Percentiles rank a stretch among this genome's conserved stretches.
These are phyloP conservation scores for Stagonosporopsis tanaceti DNA, from an alignment of 2,329 filamentous ascomycete species.

Conservation along the genomic window DNA sequence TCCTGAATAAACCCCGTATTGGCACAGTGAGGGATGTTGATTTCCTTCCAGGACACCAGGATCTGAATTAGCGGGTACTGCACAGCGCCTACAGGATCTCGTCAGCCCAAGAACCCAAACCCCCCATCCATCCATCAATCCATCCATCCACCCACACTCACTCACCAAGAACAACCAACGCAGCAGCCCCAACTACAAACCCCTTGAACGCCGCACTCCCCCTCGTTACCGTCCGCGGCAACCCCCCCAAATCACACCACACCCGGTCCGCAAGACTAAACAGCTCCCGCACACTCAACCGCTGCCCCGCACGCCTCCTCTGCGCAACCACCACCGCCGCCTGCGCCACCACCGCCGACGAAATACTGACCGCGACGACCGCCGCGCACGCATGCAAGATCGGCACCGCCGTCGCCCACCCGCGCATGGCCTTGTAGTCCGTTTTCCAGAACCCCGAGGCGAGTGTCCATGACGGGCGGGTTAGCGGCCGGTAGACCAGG, in stretches of 20 bases:
- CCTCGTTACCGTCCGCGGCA: not conserved
- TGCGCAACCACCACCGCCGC: slow-evolving; percentile 25
- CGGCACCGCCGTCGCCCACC: slow-evolving; percentile 14
- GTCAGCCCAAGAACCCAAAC: not conserved
- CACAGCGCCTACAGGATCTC: not conserved
- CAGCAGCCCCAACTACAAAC: not conserved
- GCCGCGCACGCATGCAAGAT: slow-evolving; percentile 18
- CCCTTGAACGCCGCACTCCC: not conserved
- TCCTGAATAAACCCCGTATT: not conserved
- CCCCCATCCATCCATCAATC: no score
- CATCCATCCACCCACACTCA: not conserved
- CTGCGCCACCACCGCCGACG: slow-evolving; percentile 24
- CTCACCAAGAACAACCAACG: not conserved
- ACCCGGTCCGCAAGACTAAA: slow-evolving; percentile 24
- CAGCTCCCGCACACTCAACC: slow-evolving; percentile 17
- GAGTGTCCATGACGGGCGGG: slow-evolving; percentile 6
- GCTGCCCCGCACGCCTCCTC: slow-evolving; percentile 1
- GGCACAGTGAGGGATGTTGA: not conserved
- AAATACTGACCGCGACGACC: slow-evolving; percentile 18
- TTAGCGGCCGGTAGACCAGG: slow-evolving; percentile 8
- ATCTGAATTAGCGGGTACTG: slow-evolving; percentile 9
- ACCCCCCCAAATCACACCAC: slow-evolving; percentile 3
- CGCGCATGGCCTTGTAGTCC: slow-evolving; percentile 11
- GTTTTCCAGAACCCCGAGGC: not conserved
- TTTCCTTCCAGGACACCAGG: not conserved